Evolutionary conservation across 495 filamentous ascomycete genomes (phyloP).

Genomic region (Glutinoglossum americanum): DNA sequence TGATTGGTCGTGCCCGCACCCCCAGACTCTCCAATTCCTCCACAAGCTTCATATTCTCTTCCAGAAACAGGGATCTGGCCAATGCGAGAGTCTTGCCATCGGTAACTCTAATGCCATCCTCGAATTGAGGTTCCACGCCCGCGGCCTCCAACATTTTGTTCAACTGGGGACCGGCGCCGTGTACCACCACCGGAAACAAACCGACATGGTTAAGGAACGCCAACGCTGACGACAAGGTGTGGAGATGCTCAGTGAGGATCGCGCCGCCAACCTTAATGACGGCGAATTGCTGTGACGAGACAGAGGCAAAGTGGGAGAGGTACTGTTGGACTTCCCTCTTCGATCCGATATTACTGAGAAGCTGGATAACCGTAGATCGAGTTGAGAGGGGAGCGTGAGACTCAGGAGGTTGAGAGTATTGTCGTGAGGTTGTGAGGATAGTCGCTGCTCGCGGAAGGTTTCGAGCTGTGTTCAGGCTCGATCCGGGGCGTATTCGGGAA

Average conservation of each 20-base stretch:
- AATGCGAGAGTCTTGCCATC: slow-evolving; percentile 88
- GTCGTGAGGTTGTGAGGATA: slow-evolving; percentile 12
- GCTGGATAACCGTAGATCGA: slow-evolving; percentile 75
- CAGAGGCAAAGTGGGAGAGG: slow-evolving; percentile 90
- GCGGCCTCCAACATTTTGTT: slow-evolving; percentile 83
- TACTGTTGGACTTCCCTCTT: slow-evolving; percentile 97
- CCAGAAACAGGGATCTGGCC: slow-evolving; percentile 75
- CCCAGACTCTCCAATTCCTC: slow-evolving; percentile 82
- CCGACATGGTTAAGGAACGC: slow-evolving; percentile 92
- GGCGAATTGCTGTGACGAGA: slow-evolving; percentile 92
- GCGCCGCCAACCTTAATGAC: slow-evolving; percentile 98
- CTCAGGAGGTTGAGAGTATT: slow-evolving; percentile 22
- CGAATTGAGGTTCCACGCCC: slow-evolving; percentile 86
- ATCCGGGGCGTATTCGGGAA: background rate
- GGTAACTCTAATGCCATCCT: slow-evolving; percentile 89
- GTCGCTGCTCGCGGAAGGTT: background rate
- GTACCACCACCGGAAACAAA: slow-evolving; percentile 87
- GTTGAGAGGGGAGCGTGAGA: slow-evolving; percentile 20
- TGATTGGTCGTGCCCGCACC: slow-evolving; percentile 77
- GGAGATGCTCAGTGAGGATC: slow-evolving; percentile 86
- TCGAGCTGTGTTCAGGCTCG: background rate
- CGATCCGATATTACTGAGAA: slow-evolving; percentile 88
- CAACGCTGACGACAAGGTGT: slow-evolving; percentile 69
- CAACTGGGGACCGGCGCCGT: slow-evolving; percentile 88
- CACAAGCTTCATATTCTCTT: slow-evolving; percentile 90